A percentile compares a stretch with the other conserved stretches of the same genome.
Conservation (phyloP, 2,329 filamentous ascomycete genomes). For the Westerdykella sp. region DNA sequence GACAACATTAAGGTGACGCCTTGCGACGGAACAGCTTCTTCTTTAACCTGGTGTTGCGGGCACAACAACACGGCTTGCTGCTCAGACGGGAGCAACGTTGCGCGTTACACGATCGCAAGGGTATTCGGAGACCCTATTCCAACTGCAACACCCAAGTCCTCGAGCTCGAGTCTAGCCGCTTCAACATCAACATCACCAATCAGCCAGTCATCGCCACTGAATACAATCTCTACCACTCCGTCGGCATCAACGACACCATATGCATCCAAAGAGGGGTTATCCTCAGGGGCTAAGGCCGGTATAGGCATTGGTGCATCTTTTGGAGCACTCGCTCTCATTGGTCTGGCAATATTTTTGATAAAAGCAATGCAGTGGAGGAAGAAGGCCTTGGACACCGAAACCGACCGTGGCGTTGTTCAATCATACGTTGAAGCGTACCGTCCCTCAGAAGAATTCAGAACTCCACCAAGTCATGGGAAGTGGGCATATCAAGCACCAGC, state of each 20-base stretch:
- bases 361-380: conserved; percentile 9
- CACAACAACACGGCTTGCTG: conserved; percentile 3
- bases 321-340: conserved; percentile 4
- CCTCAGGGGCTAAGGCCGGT: neutral
- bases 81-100: neutral
- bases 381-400: neutral
- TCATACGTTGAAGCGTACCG: too few species aligned
- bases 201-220: too few species aligned
- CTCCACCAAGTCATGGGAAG: too few species aligned
- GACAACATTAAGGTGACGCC: conserved; percentile 1
- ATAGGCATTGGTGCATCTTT: neutral
- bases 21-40: conserved; percentile 1
- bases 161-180: neutral
- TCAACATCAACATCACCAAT: too few species aligned
- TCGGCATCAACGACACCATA: neutral
- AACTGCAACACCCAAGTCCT: neutral
- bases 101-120: conserved; percentile 4
- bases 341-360: conserved; percentile 4
- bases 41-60: neutral
- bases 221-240: neutral
- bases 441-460: too few species aligned
- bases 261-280: neutral
- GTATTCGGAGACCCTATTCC: conserved; percentile 7
- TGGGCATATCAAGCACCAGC: too few species aligned
- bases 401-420: neutral